phyloP scores from a whole-genome alignment of 257 asterid species.

The Solanum sparsipilum region DNA sequence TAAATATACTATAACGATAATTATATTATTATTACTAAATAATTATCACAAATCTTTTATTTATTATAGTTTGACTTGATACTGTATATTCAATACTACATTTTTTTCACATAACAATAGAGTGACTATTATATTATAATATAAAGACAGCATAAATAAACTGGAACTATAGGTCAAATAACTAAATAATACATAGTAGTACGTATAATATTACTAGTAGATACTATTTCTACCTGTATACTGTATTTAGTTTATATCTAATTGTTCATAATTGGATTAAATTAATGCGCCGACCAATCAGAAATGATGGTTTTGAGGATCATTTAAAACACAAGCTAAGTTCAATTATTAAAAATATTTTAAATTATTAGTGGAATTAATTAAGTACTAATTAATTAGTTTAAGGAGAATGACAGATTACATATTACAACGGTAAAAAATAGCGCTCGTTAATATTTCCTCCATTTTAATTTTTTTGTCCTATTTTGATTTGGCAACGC shows the following conservation, averaged over 20 bases:
- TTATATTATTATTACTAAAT: too few relatives aligned
- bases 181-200: neutral
- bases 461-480: neutral
- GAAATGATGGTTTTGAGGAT: slow-evolving; percentile 20
- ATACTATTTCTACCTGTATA: neutral
- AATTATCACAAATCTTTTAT: neutral
- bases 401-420: neutral
- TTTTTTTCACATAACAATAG: neutral
- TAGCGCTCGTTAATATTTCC: too few relatives aligned
- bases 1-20: too few relatives aligned
- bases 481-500: slow-evolving; percentile 11
- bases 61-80: too few relatives aligned
- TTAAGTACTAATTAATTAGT: neutral
- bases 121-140: neutral
- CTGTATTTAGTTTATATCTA: neutral
- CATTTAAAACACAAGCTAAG: slow-evolving; percentile 25
- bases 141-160: neutral
- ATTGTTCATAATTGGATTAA: neutral
- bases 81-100: neutral
- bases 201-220: neutral
- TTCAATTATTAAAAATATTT: neutral
- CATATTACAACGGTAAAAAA: too few relatives aligned
- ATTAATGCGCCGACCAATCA: slow-evolving; percentile 35
- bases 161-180: neutral
- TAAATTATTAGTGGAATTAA: slow-evolving; percentile 7